A percentile compares a stretch with the other conserved stretches of the same genome.
Conservation (phyloP, 2,329 filamentous ascomycete genomes). For the Alternaria sp. region DNA sequence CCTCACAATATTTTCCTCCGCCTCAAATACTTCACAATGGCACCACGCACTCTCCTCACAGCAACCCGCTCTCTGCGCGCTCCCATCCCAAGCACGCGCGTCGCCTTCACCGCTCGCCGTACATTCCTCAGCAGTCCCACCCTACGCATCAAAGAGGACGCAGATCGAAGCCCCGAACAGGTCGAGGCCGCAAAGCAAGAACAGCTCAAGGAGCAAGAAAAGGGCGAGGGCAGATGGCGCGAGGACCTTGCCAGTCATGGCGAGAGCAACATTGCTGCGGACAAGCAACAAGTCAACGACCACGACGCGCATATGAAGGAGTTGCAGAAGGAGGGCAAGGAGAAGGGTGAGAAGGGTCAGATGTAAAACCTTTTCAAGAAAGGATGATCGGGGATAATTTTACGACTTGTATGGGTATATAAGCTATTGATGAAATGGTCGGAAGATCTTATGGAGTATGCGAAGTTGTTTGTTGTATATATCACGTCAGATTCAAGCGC, state of each 20-base stretch:
- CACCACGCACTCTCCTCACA: constrained; percentile 25
- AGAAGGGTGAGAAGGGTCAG: constrained; percentile 52
- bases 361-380: constrained; percentile 15
- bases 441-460: too few relatives aligned
- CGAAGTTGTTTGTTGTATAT: neutral
- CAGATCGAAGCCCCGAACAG: constrained; percentile 50
- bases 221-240: constrained; percentile 55
- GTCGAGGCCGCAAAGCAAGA: constrained; percentile 56
- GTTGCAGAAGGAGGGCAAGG: constrained; percentile 55
- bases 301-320: constrained; percentile 56
- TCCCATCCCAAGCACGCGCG: constrained; percentile 3
- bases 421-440: too few relatives aligned
- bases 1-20: neutral
- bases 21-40: constrained; percentile 19
- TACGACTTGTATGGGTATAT: neutral
- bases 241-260: constrained; percentile 54
- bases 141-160: constrained; percentile 53
- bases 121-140: constrained; percentile 44
- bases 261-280: constrained; percentile 55
- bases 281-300: constrained; percentile 54
- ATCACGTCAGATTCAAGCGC: neutral
- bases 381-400: neutral
- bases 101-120: constrained; percentile 24
- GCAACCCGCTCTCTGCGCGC: constrained; percentile 20
- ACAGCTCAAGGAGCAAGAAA: constrained; percentile 54